A percentile compares a stretch with the other conserved stretches of the same genome.
phyloP scores from a whole-genome alignment of 1,139 yeast genomes.

The Suhomyces atakaporum region DNA sequence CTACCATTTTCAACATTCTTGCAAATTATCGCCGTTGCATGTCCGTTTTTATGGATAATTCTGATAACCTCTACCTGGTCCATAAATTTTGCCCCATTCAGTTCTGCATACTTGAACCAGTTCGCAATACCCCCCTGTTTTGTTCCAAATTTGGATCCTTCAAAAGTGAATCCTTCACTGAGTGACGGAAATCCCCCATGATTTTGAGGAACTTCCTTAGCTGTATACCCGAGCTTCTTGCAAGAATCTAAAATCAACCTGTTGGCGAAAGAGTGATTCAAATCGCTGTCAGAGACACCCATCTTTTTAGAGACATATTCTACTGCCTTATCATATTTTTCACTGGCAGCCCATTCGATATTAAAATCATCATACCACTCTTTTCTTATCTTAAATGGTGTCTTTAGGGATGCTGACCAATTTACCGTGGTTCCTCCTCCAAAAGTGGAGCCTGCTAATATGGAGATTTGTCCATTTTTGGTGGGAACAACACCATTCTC shows the following conservation, averaged over 20 bases:
- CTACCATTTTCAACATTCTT: slow-evolving; percentile 31
- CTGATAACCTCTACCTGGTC: slow-evolving; percentile 47
- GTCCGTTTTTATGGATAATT: slow-evolving; percentile 43
- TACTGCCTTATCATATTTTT: slow-evolving; percentile 46
- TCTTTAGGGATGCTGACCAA: slow-evolving; percentile 58
- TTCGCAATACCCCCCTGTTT: slow-evolving; percentile 56
- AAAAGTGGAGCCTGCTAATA: slow-evolving; percentile 57
- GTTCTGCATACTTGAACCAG: slow-evolving; percentile 56
- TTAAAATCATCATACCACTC: slow-evolving; percentile 57
- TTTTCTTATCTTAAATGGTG: slow-evolving; percentile 55
- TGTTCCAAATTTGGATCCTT: slow-evolving; percentile 54
- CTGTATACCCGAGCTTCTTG: slow-evolving; percentile 47
- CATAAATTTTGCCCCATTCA: slow-evolving; percentile 49
- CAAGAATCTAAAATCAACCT: slow-evolving; percentile 47
- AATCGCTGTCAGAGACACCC: slow-evolving; percentile 47
- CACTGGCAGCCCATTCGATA: slow-evolving; percentile 50
- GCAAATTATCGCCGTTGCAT: slow-evolving; percentile 49
- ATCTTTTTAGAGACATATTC: slow-evolving; percentile 52
- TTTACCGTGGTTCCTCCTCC: slow-evolving; percentile 68
- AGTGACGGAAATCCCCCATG: slow-evolving; percentile 47
- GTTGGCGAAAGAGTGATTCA: slow-evolving; percentile 52
- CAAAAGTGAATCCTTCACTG: slow-evolving; percentile 51
- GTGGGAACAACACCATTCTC: slow-evolving; percentile 37
- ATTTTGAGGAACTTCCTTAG: slow-evolving; percentile 49
- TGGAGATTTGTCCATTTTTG: slow-evolving; percentile 37